Evolutionary conservation across 1,284 basidiomycete genomes (phyloP).

Genomic region (Sporisorium exsertum): DNA sequence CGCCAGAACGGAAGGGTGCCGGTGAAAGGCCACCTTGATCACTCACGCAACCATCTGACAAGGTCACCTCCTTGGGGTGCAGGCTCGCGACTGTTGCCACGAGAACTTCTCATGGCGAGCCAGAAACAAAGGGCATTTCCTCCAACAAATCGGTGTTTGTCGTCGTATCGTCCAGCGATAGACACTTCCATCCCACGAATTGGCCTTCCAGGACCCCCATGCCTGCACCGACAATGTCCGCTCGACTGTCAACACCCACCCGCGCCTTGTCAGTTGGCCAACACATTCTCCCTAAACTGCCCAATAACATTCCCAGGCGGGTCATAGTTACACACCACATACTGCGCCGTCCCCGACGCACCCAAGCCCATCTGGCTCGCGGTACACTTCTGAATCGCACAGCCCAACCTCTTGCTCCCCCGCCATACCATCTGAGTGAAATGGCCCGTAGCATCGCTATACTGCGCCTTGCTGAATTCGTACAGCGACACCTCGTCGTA

Average conservation of each 20-base stretch:
- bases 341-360: constrained; percentile 3
- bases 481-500: constrained; percentile 46
- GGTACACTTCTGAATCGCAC: constrained; percentile 34
- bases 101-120: no score
- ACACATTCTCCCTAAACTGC: constrained; percentile 34
- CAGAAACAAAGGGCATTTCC: neutral
- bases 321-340: constrained; percentile 52
- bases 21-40: no score
- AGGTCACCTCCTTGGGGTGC: no score
- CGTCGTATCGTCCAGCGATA: neutral
- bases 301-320: constrained; percentile 47
- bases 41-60: no score
- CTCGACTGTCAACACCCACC: neutral
- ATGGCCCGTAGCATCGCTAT: constrained; percentile 49
- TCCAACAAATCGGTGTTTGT: no score
- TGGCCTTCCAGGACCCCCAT: no score
- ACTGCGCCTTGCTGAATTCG: constrained; percentile 29
- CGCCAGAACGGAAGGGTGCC: no score
- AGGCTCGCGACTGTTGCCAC: no score
- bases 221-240: neutral
- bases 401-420: constrained; percentile 30
- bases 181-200: no score
- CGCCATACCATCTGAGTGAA: constrained; percentile 60
- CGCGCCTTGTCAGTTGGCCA: constrained; percentile 6
- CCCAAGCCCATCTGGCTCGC: constrained; percentile 19